Evolutionary conservation across 1,284 basidiomycete species (phyloP), one percentile per base, ranked within the genome.

Genomic region (Heterobasidion parviporum): DNA sequence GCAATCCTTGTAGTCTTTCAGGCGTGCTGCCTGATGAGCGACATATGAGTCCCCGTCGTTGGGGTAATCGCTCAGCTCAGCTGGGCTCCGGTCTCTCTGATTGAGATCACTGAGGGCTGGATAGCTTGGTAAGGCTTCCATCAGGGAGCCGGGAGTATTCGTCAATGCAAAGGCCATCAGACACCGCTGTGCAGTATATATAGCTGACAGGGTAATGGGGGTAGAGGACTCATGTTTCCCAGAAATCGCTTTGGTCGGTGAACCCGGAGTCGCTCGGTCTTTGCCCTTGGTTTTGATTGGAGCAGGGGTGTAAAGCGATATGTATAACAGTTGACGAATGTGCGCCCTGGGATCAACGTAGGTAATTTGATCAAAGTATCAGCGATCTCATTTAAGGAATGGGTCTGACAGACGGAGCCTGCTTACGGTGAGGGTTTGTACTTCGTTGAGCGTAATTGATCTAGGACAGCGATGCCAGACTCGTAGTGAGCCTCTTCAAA

Each of bases 401-500:
- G 41, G 12, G 16, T 16, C 41, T 44, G 14, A 16, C 20, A 26
- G 26, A 50, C 15, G 15, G 50, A 50, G 55, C 60, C 12, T 56
- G 70, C 83, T 65, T 64, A 85, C 85, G 70, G 62, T 3, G 77
- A 74, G 9, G 84, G 85, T 53, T 66, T 79, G 66, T 74, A 75
- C 20, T 73, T 69, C n/a, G 75, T 64, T 3, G 78, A 78, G 53
- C 82, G 79, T 6, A 88, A 67, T 56, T 83, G 80, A 57, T 81
- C 79, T 0, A 89, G 73, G 16, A 79, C 67, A 9, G 73, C 68
- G 32, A 87, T 82, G 1, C 81, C 87, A 8, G 78, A 72, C 59
- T 85, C 79, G 60, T 85, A 87, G 59, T 88, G 84, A 16, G 81
- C 81, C 65, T 89, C 87, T 61, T 89, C 87, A 43, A 89, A 80